phyloP scores from a whole-genome alignment of 768 basidiomycete species.

The Pleurotus salmoneostramineus region DNA sequence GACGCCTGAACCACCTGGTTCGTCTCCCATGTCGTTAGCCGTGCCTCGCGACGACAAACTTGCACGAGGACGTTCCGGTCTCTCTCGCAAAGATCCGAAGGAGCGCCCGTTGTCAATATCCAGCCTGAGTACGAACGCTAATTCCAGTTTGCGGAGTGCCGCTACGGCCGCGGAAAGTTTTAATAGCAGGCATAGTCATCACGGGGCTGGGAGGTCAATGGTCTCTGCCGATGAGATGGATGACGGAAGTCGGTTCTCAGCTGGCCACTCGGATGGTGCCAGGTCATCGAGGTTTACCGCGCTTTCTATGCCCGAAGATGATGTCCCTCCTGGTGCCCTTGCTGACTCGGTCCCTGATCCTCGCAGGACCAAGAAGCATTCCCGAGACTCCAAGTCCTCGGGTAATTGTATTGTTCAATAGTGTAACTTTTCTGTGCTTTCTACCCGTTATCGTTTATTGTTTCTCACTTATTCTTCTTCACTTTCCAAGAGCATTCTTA shows the following conservation, averaged over 20 bases:
- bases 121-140: constrained; percentile 54
- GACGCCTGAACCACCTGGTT: constrained; percentile 33
- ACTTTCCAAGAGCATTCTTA: constrained; percentile 8
- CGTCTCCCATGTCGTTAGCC: constrained; percentile 23
- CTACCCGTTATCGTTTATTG: constrained; percentile 13
- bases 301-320: constrained; percentile 24
- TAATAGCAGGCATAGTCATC: constrained; percentile 20
- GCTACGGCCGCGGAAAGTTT: constrained; percentile 45
- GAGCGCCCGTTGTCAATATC: constrained; percentile 57
- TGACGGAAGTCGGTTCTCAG: constrained; percentile 11
- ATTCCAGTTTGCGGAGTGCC: constrained; percentile 55
- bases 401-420: constrained; percentile 48
- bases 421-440: constrained; percentile 8
- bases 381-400: constrained; percentile 31
- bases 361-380: constrained; percentile 29
- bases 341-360: constrained; percentile 30
- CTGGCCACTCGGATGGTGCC: background rate
- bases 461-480: constrained; percentile 8
- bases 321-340: constrained; percentile 23
- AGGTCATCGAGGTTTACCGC: constrained; percentile 30
- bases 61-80: constrained; percentile 4
- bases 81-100: constrained; percentile 28
- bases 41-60: constrained; percentile 13
- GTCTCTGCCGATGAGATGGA: constrained; percentile 16
- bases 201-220: constrained; percentile 26